Evolutionary conservation across 768 basidiomycete species (phyloP).

Genomic region (Leccinellum rugosiceps): DNA sequence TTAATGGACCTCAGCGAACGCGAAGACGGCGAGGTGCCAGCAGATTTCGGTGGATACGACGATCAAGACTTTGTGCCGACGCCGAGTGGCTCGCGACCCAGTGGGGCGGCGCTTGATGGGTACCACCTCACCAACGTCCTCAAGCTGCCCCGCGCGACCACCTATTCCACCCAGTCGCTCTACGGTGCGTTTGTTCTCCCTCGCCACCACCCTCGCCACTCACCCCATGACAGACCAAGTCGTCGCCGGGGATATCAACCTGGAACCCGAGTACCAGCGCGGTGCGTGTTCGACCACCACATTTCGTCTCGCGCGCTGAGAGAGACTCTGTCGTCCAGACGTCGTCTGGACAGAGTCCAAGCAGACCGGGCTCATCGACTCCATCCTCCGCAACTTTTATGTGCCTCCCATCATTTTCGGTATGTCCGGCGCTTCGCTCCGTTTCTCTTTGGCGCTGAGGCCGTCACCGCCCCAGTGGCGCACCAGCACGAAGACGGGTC

Average conservation of each 20-base stretch:
- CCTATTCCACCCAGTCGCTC: conserved; percentile 59
- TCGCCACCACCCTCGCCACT: background rate
- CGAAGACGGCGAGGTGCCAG: conserved; percentile 8
- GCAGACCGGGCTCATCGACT: conserved; percentile 74
- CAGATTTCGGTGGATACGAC: conserved; percentile 15
- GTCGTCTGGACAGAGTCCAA: conserved; percentile 80
- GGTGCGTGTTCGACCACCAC: conserved; percentile 38
- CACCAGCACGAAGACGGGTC: conserved; percentile 55
- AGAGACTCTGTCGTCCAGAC: conserved; percentile 36
- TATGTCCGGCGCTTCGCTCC: conserved; percentile 23
- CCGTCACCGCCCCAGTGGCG: conserved; percentile 39
- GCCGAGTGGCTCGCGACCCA: background rate
- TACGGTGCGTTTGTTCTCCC: conserved; percentile 38
- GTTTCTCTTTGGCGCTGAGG: background rate
- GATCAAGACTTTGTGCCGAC: conserved; percentile 2
- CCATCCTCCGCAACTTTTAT: conserved; percentile 74
- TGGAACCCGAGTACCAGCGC: conserved; percentile 79
- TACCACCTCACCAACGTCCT: conserved; percentile 43
- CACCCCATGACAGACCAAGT: conserved; percentile 52
- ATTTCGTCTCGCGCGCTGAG: background rate
- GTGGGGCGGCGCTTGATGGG: conserved; percentile 4
- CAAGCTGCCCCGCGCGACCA: conserved; percentile 56
- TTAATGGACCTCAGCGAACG: conserved; percentile 20
- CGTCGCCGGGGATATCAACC: conserved; percentile 55
- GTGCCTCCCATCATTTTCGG: conserved; percentile 79